These are phyloP conservation scores for Clarireedia sp. DNA, from an alignment of 2,329 filamentous ascomycete genomes.

Conservation along the genomic window DNA sequence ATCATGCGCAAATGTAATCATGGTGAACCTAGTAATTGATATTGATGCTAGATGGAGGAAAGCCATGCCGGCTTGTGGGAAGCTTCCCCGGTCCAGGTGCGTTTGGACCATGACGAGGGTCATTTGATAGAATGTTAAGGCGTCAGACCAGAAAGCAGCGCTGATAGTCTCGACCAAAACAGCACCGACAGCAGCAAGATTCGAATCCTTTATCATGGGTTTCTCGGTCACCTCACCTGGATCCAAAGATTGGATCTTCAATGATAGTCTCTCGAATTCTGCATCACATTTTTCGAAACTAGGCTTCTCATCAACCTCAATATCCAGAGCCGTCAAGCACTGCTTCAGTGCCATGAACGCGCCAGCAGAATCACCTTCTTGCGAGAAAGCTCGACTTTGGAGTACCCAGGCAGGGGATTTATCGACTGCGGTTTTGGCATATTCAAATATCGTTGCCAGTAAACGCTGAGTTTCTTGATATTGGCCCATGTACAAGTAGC, in stretches of 20 bases:
- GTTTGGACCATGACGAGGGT: conserved; percentile 58
- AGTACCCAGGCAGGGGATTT: conserved; percentile 80
- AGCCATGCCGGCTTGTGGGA: conserved; percentile 60
- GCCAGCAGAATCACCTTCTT: conserved; percentile 61
- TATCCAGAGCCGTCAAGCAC: conserved; percentile 61
- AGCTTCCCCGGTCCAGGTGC: conserved; percentile 55
- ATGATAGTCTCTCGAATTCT: conserved; percentile 58
- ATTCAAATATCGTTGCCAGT: conserved; percentile 60
- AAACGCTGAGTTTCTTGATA: conserved; percentile 58
- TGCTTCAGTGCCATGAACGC: conserved; percentile 64
- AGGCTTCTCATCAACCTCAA: conserved; percentile 56
- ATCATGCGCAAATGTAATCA: conserved; percentile 59
- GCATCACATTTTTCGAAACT: conserved; percentile 71
- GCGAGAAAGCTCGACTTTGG: conserved; percentile 69
- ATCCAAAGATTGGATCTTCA: conserved; percentile 52
- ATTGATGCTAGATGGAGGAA: conserved; percentile 64
- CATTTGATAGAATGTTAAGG: conserved; percentile 64
- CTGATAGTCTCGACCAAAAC: conserved; percentile 63
- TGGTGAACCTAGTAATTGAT: conserved; percentile 60
- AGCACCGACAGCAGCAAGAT: conserved; percentile 56
- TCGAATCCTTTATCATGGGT: conserved; percentile 40
- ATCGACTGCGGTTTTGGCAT: conserved; percentile 65
- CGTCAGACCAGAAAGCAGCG: conserved; percentile 67
- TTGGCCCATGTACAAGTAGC: conserved; percentile 71
- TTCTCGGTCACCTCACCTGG: conserved; percentile 38